A percentile compares a stretch with the other conserved stretches of the same genome.
phyloP scores from a whole-genome alignment of 164 flowering plant species.

The Magnolia changhungtana region DNA sequence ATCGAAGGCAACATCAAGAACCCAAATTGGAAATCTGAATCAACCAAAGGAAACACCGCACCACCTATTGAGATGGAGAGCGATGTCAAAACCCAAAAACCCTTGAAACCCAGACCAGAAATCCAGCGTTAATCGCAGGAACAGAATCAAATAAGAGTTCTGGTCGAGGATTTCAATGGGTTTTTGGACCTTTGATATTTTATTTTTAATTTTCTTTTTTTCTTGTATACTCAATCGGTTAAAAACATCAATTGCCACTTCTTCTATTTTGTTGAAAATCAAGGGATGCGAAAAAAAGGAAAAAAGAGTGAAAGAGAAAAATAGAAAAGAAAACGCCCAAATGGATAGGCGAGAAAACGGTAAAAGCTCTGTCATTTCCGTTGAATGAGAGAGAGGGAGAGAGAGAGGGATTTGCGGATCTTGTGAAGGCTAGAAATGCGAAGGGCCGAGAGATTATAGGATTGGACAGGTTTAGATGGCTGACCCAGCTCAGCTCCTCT shows the following conservation, averaged over 20 bases:
- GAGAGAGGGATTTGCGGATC: slow-evolving; percentile 18
- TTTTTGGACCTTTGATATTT: neutral
- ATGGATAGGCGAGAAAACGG: neutral
- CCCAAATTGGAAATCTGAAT: neutral
- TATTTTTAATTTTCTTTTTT: neutral
- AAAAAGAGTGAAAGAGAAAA: neutral
- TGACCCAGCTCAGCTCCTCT: slow-evolving; percentile 7
- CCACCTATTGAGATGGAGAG: neutral
- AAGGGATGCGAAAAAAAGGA: neutral
- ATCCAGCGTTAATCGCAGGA: neutral
- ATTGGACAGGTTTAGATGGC: slow-evolving; percentile 5
- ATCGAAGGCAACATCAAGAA: neutral
- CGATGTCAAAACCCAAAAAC: neutral
- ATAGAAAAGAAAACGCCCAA: neutral
- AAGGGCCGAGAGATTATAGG: slow-evolving; percentile 6
- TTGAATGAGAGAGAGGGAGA: neutral
- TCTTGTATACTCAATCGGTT: neutral
- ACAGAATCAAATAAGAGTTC: neutral
- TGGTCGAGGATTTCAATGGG: slow-evolving; percentile 2
- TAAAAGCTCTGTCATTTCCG: neutral
- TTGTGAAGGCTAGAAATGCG: slow-evolving; percentile 13
- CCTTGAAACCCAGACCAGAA: slow-evolving; percentile 3
- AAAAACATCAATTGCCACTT: neutral
- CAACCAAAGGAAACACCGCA: neutral
- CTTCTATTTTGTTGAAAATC: neutral